A percentile compares a stretch with the other conserved stretches of the same genome.
phyloP scores from a whole-genome alignment of 768 basidiomycete species.

The Pleurotus giganteus region DNA sequence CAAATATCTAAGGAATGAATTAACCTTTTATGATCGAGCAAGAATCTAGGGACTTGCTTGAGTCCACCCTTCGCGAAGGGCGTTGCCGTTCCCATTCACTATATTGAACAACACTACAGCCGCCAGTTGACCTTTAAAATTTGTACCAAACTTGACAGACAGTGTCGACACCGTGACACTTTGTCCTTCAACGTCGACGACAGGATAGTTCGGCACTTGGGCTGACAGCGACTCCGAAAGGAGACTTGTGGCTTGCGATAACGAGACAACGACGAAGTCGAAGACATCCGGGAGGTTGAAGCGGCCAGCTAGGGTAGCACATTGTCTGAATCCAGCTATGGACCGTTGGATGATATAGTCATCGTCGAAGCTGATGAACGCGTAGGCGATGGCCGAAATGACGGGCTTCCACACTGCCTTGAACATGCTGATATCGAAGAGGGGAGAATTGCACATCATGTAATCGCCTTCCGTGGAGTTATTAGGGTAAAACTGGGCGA shows the following conservation, averaged over 20 bases:
- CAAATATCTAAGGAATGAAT: constrained; percentile 70
- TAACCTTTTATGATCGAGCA: neutral
- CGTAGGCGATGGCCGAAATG: constrained; percentile 92
- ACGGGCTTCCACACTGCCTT: constrained; percentile 89
- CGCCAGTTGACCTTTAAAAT: constrained; percentile 93
- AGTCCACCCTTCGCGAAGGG: constrained; percentile 92
- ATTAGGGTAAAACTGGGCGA: constrained; percentile 8
- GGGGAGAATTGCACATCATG: constrained; percentile 74
- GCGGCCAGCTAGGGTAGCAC: constrained; percentile 86
- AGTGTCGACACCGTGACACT: constrained; percentile 87
- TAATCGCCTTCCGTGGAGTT: constrained; percentile 45
- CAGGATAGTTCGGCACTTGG: constrained; percentile 80
- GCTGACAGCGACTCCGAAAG: constrained; percentile 70
- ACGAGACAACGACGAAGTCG: constrained; percentile 90
- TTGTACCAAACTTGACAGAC: constrained; percentile 91
- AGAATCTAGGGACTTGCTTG: constrained; percentile 49
- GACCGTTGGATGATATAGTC: constrained; percentile 95
- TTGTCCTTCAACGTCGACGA: constrained; percentile 88
- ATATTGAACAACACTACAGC: constrained; percentile 98
- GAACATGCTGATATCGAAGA: constrained; percentile 94
- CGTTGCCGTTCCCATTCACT: constrained; percentile 93
- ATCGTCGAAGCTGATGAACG: constrained; percentile 94
- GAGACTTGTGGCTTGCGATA: constrained; percentile 89
- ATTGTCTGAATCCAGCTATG: constrained; percentile 95
- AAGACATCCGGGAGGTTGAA: constrained; percentile 94